Evolutionary conservation across 805 yeast species (phyloP), one percentile per base, ranked within the genome.

Genomic region (Myxozyma lipomycoides): DNA sequence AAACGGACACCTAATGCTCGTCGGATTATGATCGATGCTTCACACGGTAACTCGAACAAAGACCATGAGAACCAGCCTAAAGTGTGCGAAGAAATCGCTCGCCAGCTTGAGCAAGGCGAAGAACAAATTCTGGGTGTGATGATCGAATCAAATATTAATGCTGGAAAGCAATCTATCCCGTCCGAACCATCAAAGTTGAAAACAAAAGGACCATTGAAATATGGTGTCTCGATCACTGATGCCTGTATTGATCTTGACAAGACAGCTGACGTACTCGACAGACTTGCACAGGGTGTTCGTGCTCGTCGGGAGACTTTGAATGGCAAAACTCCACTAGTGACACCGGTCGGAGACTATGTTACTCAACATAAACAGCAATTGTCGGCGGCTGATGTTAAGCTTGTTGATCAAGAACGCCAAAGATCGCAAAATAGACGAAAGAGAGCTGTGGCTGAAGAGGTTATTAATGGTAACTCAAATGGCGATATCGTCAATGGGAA

Each of bases 191-290:
- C 85, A 64, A 46, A 52, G 30, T 41, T 40, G 19, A 42, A 25
- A 44, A 47, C 51, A 40, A 96, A 95, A 48, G 83, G 84, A 65
- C 76, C 75, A 48, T 78, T 91, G 70, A 79, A 84, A 64, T 91
- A 91, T 72, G 98, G 98, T 56, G 86, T 89, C 57, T 86, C 95
- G 26, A 89, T 91, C 63, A 91, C 98, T n/a, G 98, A 91, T 70
- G 96, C 96, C 28, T 91, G 98, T 76, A 89, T 91, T 54, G 78
- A 87, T 53, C 87, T 95, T 88, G 93, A 85, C 47, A 74, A 81
- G 43, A 91, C 98, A 17, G 91, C 76, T 43, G 71, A 68, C 23
- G 91, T 88, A 48, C 75, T 91, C 61, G 77, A 75, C 45, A 73
- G 74, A 45, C 78, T 91, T 62, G 83, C 97, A 23, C 77, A 78